Percentiles rank a stretch among this genome's conserved stretches.
Conservation (phyloP, 1,284 basidiomycete genomes). For the Cryptococcus hybrid region DNA sequence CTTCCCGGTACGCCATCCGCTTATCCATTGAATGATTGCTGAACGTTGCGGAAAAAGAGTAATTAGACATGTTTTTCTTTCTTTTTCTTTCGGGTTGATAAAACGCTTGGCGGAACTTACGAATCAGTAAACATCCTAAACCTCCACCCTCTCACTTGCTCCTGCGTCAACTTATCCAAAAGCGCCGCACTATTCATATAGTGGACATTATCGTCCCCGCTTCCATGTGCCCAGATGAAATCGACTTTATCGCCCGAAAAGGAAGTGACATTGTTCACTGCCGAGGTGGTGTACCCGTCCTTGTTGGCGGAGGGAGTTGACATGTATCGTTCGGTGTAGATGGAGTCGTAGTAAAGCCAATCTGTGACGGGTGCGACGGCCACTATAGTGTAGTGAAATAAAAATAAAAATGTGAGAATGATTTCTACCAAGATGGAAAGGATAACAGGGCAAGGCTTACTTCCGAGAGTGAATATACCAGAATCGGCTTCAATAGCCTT, state of each 20-base stretch:
- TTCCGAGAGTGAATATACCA: conserved; percentile 81
- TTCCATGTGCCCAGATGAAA: conserved; percentile 86
- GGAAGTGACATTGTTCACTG: conserved; percentile 78
- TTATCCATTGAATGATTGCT: conserved; percentile 75
- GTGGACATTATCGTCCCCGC: conserved; percentile 92
- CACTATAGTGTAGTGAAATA: conserved; percentile 10
- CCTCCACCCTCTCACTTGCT: conserved; percentile 70
- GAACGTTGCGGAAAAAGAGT: conserved; percentile 3
- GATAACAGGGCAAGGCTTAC: conserved; percentile 52
- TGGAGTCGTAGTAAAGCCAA: conserved; percentile 72
- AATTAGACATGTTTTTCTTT: not conserved
- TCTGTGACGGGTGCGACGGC: conserved; percentile 61
- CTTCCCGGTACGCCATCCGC: conserved; percentile 75
- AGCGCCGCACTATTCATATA: conserved; percentile 86
- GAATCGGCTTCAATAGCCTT: conserved; percentile 86
- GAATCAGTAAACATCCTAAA: conserved; percentile 98
- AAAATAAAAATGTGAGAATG: not conserved
- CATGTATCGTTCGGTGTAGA: conserved; percentile 92
- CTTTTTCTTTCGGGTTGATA: too few relatives aligned
- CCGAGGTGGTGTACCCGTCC: conserved; percentile 77
- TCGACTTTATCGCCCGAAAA: conserved; percentile 66
- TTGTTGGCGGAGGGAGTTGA: conserved; percentile 72
- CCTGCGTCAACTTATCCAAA: conserved; percentile 84
- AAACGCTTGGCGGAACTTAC: conserved; percentile 49
- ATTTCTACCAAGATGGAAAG: not conserved